Evolutionary conservation across 768 basidiomycete genomes (phyloP).

Genomic region (Candolleomyces efflorescens): DNA sequence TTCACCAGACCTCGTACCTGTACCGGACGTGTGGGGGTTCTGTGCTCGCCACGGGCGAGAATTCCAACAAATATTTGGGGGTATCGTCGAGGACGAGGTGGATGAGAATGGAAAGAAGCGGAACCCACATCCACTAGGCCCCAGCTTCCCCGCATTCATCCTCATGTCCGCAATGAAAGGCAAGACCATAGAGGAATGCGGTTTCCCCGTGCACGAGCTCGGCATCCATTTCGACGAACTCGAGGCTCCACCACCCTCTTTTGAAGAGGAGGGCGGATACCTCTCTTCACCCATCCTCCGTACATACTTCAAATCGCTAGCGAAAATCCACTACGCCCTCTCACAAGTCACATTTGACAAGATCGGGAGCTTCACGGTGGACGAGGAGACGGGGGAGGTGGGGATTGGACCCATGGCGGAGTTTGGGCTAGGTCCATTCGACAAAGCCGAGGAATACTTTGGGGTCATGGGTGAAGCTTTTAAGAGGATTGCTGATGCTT

Average conservation of each 20-base stretch:
- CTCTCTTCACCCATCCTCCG: conserved; percentile 30
- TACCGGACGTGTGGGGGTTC: conserved; percentile 34
- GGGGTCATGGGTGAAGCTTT: conserved; percentile 36
- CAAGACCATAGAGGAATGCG: conserved; percentile 38
- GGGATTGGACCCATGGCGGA: conserved; percentile 36
- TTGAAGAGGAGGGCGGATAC: conserved; percentile 17
- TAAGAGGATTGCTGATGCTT: conserved; percentile 33
- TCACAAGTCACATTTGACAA: conserved; percentile 35
- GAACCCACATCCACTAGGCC: conserved; percentile 32
- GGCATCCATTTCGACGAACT: conserved; percentile 17
- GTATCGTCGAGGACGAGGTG: not conserved
- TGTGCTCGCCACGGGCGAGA: conserved; percentile 9
- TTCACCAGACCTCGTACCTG: conserved; percentile 31
- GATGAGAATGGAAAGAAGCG: conserved; percentile 16
- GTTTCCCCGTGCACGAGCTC: conserved; percentile 32
- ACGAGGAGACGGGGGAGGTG: conserved; percentile 26
- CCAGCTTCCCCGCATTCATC: conserved; percentile 36
- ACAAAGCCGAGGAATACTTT: conserved; percentile 36
- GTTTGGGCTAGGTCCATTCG: conserved; percentile 38
- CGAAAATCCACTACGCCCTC: conserved; percentile 37
- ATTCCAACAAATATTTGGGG: conserved; percentile 6
- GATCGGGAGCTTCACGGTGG: conserved; percentile 36
- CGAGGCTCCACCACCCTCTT: not conserved
- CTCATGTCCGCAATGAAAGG: conserved; percentile 38
- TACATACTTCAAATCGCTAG: conserved; percentile 35